A percentile compares a stretch with the other conserved stretches of the same genome.
Evolutionary conservation across 805 yeast genomes (phyloP).

Genomic region (Danielozyma ontarioensis): DNA sequence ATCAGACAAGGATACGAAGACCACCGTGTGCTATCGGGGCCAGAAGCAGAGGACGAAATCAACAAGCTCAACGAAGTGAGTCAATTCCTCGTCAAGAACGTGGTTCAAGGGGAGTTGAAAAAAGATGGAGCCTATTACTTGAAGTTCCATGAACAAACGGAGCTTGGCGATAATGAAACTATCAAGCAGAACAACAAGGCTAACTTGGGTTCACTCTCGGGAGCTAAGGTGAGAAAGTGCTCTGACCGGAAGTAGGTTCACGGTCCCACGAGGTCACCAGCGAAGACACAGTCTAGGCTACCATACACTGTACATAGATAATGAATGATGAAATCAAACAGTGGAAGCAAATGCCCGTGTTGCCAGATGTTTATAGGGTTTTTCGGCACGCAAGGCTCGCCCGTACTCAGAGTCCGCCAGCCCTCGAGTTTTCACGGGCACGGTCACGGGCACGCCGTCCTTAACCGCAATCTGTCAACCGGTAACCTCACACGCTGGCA

Average conservation of each 20-base stretch:
- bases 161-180: constrained; percentile 85
- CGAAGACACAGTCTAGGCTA: constrained; percentile 1
- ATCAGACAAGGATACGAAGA: constrained; percentile 50
- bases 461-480: too few relatives aligned
- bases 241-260: constrained; percentile 16
- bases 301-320: constrained; percentile 3
- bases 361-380: too few relatives aligned
- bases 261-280: too few relatives aligned
- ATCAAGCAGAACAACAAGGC: constrained; percentile 49
- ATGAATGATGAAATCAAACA: background rate
- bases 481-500: too few relatives aligned
- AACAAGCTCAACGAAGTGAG: constrained; percentile 65
- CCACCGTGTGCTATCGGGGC: constrained; percentile 15
- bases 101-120: constrained; percentile 74
- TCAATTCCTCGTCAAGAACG: constrained; percentile 58
- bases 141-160: constrained; percentile 76
- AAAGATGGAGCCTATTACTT: constrained; percentile 45
- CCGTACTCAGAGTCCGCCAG: too few relatives aligned
- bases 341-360: too few relatives aligned
- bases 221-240: constrained; percentile 42
- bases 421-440: too few relatives aligned
- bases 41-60: constrained; percentile 36
- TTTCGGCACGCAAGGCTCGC: too few relatives aligned
- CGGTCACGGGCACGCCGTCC: too few relatives aligned
- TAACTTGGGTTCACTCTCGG: constrained; percentile 44